phyloP scores from a whole-genome alignment of 2,329 filamentous ascomycete species.

The Stenocarpella maydis region DNA sequence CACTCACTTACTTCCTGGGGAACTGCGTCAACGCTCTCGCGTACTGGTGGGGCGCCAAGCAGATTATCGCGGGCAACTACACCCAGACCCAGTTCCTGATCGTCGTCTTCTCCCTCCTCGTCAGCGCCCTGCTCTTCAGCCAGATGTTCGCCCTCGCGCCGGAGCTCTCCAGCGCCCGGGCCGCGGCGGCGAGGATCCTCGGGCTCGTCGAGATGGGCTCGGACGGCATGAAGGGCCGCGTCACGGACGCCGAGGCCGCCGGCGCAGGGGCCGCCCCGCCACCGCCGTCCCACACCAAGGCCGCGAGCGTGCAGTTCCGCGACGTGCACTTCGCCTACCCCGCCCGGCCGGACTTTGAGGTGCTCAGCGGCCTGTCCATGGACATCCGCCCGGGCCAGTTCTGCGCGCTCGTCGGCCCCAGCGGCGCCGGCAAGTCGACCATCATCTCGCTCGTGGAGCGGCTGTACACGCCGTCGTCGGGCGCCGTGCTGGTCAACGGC shows the following conservation, averaged over 20 bases:
- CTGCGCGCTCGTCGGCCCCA: constrained; percentile 55
- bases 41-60: constrained; percentile 69
- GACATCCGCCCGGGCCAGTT: constrained; percentile 49
- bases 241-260: constrained; percentile 39
- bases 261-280: constrained; percentile 37
- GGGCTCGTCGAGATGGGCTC: constrained; percentile 38
- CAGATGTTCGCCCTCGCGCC: constrained; percentile 67
- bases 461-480: constrained; percentile 60
- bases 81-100: constrained; percentile 65
- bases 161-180: constrained; percentile 59
- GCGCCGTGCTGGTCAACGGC: constrained; percentile 61
- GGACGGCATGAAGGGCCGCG: constrained; percentile 23
- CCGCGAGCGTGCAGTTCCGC: constrained; percentile 55
- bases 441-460: constrained; percentile 59
- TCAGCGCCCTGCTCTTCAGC: constrained; percentile 64
- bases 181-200: constrained; percentile 55
- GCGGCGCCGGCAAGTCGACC: constrained; percentile 57
- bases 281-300: not conserved
- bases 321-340: constrained; percentile 69
- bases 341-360: constrained; percentile 60
- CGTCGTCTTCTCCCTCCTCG: constrained; percentile 58
- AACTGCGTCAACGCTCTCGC: constrained; percentile 53
- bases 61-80: constrained; percentile 62
- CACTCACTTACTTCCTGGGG: constrained; percentile 34
- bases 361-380: constrained; percentile 52